Percentiles rank a stretch among this genome's conserved stretches.
These are phyloP conservation scores for Selaginella moellendorffii DNA, from an alignment of 75 land plant species.

Conservation along the genomic window DNA sequence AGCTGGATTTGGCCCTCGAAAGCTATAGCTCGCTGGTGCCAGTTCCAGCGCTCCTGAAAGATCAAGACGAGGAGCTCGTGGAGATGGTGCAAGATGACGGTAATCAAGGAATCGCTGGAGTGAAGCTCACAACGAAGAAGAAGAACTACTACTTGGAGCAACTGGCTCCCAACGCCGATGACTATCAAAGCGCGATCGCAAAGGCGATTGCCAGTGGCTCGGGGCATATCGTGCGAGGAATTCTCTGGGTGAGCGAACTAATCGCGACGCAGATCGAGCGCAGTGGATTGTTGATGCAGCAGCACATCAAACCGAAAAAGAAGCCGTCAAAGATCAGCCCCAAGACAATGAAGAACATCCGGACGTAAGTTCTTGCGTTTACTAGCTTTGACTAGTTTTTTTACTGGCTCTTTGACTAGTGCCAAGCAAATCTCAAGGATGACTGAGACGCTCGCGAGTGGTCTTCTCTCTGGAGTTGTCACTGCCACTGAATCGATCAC, in stretches of 20 bases:
- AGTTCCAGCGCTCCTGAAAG: background rate
- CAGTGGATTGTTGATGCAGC: constrained; percentile 2
- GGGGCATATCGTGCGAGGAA: constrained; percentile 48
- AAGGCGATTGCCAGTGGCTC: constrained; percentile 65
- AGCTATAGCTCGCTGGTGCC: background rate
- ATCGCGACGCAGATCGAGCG: constrained; percentile 21
- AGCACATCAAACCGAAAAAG: constrained; percentile 6
- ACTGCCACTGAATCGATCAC: no score
- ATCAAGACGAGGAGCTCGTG: background rate
- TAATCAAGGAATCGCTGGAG: no score
- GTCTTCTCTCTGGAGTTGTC: no score
- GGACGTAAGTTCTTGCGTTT: constrained; percentile 5
- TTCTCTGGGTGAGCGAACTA: constrained; percentile 43
- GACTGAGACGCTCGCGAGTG: no score
- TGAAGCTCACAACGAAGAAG: no score
- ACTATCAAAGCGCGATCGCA: constrained; percentile 47
- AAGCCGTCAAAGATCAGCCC: constrained; percentile 10
- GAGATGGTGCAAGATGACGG: background rate
- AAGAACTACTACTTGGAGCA: background rate
- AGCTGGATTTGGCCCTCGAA: constrained; percentile 23
- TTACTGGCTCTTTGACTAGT: no score
- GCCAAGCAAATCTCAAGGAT: no score
- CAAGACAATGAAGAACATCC: constrained; percentile 8
- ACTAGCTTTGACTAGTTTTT: no score
- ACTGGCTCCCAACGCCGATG: constrained; percentile 50